phyloP scores from a whole-genome alignment of 2,329 filamentous ascomycete species.

The Zasmidium citrigriseum region DNA sequence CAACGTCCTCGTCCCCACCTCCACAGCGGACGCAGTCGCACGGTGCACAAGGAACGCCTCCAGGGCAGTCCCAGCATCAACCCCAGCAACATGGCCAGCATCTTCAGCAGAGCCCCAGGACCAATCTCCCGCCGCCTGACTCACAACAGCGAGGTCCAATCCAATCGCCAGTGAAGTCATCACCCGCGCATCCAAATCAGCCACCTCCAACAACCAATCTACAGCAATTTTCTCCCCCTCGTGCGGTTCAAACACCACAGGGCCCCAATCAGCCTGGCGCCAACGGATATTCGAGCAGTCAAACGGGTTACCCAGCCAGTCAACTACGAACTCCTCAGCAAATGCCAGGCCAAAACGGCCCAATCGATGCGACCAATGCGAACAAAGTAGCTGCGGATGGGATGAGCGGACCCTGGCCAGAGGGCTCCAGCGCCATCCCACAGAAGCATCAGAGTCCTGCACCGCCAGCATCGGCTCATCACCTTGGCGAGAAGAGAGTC shows the following conservation, averaged over 20 bases:
- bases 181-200: conserved; percentile 18
- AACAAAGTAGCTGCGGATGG: conserved; percentile 33
- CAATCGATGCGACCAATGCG: conserved; percentile 12
- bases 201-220: conserved; percentile 1
- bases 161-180: conserved; percentile 35
- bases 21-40: conserved; percentile 17
- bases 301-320: neutral
- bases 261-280: conserved; percentile 9
- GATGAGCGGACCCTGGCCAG: conserved; percentile 36
- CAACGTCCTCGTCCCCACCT: conserved; percentile 20
- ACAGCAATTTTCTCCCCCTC: conserved; percentile 1
- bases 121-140: conserved; percentile 31
- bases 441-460: conserved; percentile 32
- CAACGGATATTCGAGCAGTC: conserved; percentile 15
- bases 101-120: conserved; percentile 29
- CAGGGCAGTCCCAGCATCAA: neutral
- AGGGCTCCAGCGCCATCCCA: conserved; percentile 31
- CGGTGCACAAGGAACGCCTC: neutral
- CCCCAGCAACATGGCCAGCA: conserved; percentile 6
- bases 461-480: conserved; percentile 17
- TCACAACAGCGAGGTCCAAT: conserved; percentile 18
- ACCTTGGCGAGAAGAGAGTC: conserved; percentile 23
- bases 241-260: conserved; percentile 14
- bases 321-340: conserved; percentile 17
- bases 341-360: conserved; percentile 13